These are phyloP conservation scores for Blepharisma undulans DNA, from an alignment of 169 alveolate genomes.

Conservation along the genomic window DNA sequence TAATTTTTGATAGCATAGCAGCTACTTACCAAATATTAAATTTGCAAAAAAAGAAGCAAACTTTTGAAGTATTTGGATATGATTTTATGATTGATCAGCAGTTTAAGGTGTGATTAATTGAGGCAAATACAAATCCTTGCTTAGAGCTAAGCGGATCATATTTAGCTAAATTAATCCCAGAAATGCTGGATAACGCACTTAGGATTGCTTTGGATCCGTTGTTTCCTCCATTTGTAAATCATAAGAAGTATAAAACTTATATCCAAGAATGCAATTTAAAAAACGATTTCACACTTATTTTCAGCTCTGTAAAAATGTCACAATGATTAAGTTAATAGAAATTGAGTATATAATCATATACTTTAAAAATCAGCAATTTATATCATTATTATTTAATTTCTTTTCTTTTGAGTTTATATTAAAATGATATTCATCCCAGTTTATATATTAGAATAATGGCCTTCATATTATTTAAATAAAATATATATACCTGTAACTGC, in stretches of 20 bases:
- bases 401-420: too few relatives aligned
- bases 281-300: background rate
- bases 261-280: background rate
- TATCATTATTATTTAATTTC: too few relatives aligned
- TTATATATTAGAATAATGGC: background rate
- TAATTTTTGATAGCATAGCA: background rate
- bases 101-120: conserved; percentile 67
- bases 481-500: background rate
- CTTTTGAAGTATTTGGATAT: conserved; percentile 68
- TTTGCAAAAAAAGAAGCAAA: background rate
- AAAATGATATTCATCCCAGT: background rate
- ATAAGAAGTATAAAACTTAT: background rate
- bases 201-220: conserved; percentile 14
- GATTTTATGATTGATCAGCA: conserved; percentile 70
- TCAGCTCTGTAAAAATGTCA: background rate
- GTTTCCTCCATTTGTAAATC: conserved; percentile 1
- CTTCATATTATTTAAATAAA: background rate
- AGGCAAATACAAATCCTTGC: conserved; percentile 71
- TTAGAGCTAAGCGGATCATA: conserved; percentile 57
- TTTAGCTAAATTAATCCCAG: conserved; percentile 51
- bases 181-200: conserved; percentile 51
- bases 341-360: background rate
- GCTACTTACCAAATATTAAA: background rate
- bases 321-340: background rate
- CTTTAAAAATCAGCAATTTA: background rate